phyloP scores from a whole-genome alignment of 208 protist genomes.

The Acanthamoeba quina region DNA sequence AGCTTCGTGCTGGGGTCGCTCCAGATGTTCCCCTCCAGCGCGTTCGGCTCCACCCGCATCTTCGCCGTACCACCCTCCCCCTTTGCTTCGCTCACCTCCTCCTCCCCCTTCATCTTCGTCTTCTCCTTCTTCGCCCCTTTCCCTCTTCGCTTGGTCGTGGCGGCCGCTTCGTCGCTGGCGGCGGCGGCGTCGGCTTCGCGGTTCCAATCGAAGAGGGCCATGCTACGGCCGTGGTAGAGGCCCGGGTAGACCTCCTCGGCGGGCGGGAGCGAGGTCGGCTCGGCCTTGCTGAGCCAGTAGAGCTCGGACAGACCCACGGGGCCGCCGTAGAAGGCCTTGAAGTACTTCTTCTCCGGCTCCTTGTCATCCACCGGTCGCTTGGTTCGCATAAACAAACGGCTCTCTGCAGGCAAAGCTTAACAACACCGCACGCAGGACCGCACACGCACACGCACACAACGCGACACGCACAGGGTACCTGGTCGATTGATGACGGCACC shows the following conservation, averaged over 20 bases:
- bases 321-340: conserved; percentile 49
- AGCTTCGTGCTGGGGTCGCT: conserved; percentile 9
- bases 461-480: not conserved
- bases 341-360: not conserved
- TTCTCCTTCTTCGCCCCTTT: not conserved
- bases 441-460: not conserved
- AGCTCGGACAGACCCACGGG: not conserved
- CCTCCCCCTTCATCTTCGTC: not conserved
- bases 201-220: conserved; percentile 12
- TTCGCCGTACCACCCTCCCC: not conserved
- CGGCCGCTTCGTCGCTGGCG: not conserved
- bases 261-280: not conserved
- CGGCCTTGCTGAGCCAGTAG: conserved; percentile 30
- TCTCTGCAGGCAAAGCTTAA: not conserved
- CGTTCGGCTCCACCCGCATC: not conserved
- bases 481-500: conserved; percentile 51
- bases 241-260: conserved; percentile 37
- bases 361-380: not conserved
- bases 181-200: not conserved
- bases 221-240: conserved; percentile 20
- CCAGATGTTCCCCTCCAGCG: not conserved
- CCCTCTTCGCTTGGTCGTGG: not conserved
- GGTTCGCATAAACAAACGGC: conserved; percentile 8
- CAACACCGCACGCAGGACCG: not conserved
- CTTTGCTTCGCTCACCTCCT: not conserved